These are phyloP conservation scores for Teratosphaeria gauchensis DNA, from an alignment of 2,329 filamentous ascomycete genomes.

Conservation along the genomic window DNA sequence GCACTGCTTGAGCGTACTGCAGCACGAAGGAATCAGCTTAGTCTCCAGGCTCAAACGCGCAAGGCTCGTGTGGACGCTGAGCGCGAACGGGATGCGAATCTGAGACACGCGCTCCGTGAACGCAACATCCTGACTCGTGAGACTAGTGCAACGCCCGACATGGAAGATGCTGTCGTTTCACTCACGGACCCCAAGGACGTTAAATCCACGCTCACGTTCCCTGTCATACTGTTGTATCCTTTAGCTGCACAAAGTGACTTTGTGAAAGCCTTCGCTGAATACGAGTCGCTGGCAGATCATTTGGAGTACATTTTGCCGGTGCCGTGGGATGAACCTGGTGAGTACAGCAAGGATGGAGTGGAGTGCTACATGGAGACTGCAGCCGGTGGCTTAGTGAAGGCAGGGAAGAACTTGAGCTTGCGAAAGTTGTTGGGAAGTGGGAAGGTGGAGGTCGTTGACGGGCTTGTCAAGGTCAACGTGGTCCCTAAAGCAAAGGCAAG, in stretches of 20 bases:
- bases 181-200: conserved; percentile 67
- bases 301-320: conserved; percentile 76
- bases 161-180: conserved; percentile 69
- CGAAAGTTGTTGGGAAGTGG: conserved; percentile 65
- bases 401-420: conserved; percentile 73
- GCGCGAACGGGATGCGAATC: conserved; percentile 44
- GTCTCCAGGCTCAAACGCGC: conserved; percentile 40
- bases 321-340: conserved; percentile 67
- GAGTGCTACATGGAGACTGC: conserved; percentile 86
- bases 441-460: conserved; percentile 80
- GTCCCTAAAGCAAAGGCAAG: conserved; percentile 61
- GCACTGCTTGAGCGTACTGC: conserved; percentile 54
- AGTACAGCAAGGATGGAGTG: conserved; percentile 57
- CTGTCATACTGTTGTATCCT: conserved; percentile 77
- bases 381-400: conserved; percentile 72
- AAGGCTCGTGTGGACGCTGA: conserved; percentile 47
- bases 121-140: conserved; percentile 58
- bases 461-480: conserved; percentile 71
- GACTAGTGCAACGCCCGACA: conserved; percentile 67
- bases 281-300: conserved; percentile 64
- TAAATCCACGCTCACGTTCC: conserved; percentile 62
- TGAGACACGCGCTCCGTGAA: conserved; percentile 47
- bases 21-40: conserved; percentile 45
- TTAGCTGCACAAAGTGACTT: conserved; percentile 76
- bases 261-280: conserved; percentile 76